Conservation (phyloP, 129 eudicot species). For the Helianthus tuberosus region DNA sequence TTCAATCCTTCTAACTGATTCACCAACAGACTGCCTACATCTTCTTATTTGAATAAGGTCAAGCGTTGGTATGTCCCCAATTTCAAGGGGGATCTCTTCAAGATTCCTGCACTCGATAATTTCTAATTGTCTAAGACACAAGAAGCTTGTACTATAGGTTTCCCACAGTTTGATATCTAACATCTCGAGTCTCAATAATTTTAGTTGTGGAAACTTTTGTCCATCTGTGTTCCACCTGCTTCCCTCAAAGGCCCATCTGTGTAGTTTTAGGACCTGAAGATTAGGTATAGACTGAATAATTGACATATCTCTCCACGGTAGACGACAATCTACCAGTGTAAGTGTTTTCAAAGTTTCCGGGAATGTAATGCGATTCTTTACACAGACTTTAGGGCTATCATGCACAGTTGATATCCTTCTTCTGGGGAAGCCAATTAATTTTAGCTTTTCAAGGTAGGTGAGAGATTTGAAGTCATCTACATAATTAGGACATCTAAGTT, state of each 20-base stretch:
- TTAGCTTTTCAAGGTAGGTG: background rate
- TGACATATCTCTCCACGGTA: slow-evolving; percentile 37
- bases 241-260: slow-evolving; percentile 35
- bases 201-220: slow-evolving; percentile 36
- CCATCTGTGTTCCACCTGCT: slow-evolving; percentile 30
- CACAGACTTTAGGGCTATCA: too few species aligned
- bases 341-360: slow-evolving; percentile 38
- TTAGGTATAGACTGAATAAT: slow-evolving; percentile 38
- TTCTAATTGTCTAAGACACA: slow-evolving; percentile 23
- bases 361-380: background rate
- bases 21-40: background rate
- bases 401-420: too few species aligned
- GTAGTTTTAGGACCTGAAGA: slow-evolving; percentile 43
- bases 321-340: slow-evolving; percentile 15
- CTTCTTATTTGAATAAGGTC: slow-evolving; percentile 15
- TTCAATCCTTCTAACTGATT: slow-evolving; percentile 7
- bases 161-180: slow-evolving; percentile 20
- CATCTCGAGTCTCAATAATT: slow-evolving; percentile 21
- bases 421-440: background rate
- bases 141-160: slow-evolving; percentile 20
- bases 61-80: slow-evolving; percentile 30
- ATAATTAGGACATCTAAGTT: too few species aligned
- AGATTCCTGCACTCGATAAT: slow-evolving; percentile 13
- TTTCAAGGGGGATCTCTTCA: slow-evolving; percentile 27
- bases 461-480: too few species aligned